Base-by-base conservation (phyloP, 2,329 filamentous ascomycete species). In the Xylariomycetidae sp. region DNA sequence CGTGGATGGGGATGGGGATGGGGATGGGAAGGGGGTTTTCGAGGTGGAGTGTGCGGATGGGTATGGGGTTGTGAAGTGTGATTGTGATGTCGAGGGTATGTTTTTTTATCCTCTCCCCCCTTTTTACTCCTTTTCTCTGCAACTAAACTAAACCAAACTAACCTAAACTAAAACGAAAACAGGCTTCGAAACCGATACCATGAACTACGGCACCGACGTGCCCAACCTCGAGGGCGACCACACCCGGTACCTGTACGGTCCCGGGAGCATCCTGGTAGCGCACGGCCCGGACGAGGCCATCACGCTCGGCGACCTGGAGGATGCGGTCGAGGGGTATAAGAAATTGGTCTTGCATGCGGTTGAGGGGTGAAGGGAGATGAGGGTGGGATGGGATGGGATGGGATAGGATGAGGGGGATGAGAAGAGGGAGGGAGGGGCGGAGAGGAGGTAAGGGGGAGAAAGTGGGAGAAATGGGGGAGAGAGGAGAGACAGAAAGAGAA, bases 121-220 rank as follows among this genome's bases (percentile, higher is more conserved):
- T 27, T 19, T 25, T 18, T n/a, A n/a, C n/a, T n/a, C n/a, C n/a
- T n/a, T n/a, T n/a, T n/a, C n/a, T n/a, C n/a, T n/a, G n/a, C n/a
- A n/a, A n/a, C n/a, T n/a, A n/a, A n/a, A n/a, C n/a, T n/a, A 17
- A 8, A 27, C 26, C 8, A 25, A 7, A 12, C 14, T 15, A 13
- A 10, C 9, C n/a, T 25, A 30, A 11, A 27, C 40, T 51, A 36
- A 49, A 33, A 22, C 16, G 15, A 5, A 16, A 11, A 20, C 6
- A 77, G 77, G 85, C 0, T 96, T 97, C 42, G 80, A 92, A n/a
- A 81, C 75, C 0, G 78, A 84, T 31, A 81, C 85, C 0, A 86
- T 89, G 28, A 96, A 94, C 57, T 97, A 97, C 53, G 90, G 89
- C 9, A 97, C 92, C 1, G 90, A 97, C 59, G 81, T 96, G 15